A percentile compares a stretch with the other conserved stretches of the same genome.
Conservation (phyloP, 192 early-diverging fungal species). For the Backusella mclennaniae region DNA sequence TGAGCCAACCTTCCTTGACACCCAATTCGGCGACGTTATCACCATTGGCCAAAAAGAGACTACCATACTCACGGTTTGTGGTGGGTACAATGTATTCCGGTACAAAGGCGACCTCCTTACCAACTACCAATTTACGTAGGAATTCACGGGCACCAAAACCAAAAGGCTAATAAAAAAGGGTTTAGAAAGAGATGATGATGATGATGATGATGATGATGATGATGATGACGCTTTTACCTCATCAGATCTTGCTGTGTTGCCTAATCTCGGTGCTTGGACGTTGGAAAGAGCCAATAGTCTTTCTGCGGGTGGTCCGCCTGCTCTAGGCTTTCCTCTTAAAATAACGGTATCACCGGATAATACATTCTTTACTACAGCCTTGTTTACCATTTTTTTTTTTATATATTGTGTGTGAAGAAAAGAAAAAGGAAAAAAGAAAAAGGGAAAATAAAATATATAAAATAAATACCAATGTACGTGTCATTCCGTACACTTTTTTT, state of each 20-base stretch:
- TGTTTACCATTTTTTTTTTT: conserved; percentile 19
- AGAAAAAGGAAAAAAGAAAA: neutral
- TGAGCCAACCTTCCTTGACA: conserved; percentile 83
- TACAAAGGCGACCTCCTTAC: conserved; percentile 85
- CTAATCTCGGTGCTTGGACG: conserved; percentile 83
- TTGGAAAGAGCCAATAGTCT: conserved; percentile 79
- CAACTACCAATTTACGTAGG: conserved; percentile 81
- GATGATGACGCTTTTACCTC: conserved; percentile 59
- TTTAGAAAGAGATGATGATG: conserved; percentile 4
- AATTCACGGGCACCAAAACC: conserved; percentile 89
- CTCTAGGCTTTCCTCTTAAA: conserved; percentile 75
- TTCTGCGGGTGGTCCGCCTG: conserved; percentile 83
- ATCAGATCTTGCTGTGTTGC: conserved; percentile 79
- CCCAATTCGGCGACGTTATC: conserved; percentile 71
- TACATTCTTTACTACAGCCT: conserved; percentile 84
- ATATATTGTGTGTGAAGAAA: neutral
- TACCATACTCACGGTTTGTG: conserved; percentile 69
- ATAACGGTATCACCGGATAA: conserved; percentile 93
- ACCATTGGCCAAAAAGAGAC: conserved; percentile 43
- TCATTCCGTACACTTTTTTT: neutral
- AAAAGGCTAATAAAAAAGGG: conserved; percentile 49
- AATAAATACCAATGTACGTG: neutral
- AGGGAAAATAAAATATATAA: neutral
- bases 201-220: neutral
- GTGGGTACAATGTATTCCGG: conserved; percentile 74